A percentile compares a stretch with the other conserved stretches of the same genome.
Conservation (phyloP, 495 filamentous ascomycete species). For the Pseudotulostoma volvatum region DNA sequence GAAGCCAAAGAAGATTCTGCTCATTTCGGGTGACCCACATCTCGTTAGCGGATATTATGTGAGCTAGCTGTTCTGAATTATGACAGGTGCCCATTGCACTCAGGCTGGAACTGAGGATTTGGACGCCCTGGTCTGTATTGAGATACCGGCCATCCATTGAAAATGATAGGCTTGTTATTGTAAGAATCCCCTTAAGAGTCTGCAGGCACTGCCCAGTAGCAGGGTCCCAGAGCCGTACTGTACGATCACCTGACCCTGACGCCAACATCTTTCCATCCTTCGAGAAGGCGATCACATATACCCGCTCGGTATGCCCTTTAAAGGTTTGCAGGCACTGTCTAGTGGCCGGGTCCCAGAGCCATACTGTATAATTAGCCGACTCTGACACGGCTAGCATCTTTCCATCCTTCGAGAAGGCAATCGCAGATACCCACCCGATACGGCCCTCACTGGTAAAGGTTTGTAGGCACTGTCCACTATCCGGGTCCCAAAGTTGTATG, state of each 20-base stretch:
- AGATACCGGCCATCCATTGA: not conserved
- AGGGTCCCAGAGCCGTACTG: conserved; percentile 10
- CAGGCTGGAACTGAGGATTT: not conserved
- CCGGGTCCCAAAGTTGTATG: conserved; percentile 3
- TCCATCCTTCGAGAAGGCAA: conserved; percentile 2
- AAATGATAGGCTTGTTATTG: not conserved
- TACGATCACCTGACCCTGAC: conserved; percentile 15
- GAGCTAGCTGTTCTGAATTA: conserved; percentile 1
- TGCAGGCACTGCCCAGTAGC: not conserved
- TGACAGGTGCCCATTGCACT: not conserved
- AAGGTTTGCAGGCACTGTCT: conserved; percentile 2
- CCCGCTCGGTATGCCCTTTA: conserved; percentile 2
- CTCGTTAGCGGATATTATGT: conserved; percentile 4
- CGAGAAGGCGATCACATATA: conserved; percentile 18
- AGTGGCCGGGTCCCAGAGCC: conserved; percentile 3
- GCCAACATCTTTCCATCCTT: conserved; percentile 16
- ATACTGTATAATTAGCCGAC: conserved; percentile 1
- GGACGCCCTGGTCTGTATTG: not conserved
- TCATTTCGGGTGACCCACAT: conserved; percentile 13
- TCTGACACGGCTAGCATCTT: conserved; percentile 1
- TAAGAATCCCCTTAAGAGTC: not conserved
- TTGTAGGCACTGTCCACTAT: not conserved
- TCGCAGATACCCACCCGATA: not conserved
- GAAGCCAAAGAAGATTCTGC: conserved; percentile 11
- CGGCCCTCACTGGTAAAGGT: conserved; percentile 4